A percentile compares a stretch with the other conserved stretches of the same genome.
Evolutionary conservation across 495 filamentous ascomycete species (phyloP).

Genomic region (Penicillium arizonense): DNA sequence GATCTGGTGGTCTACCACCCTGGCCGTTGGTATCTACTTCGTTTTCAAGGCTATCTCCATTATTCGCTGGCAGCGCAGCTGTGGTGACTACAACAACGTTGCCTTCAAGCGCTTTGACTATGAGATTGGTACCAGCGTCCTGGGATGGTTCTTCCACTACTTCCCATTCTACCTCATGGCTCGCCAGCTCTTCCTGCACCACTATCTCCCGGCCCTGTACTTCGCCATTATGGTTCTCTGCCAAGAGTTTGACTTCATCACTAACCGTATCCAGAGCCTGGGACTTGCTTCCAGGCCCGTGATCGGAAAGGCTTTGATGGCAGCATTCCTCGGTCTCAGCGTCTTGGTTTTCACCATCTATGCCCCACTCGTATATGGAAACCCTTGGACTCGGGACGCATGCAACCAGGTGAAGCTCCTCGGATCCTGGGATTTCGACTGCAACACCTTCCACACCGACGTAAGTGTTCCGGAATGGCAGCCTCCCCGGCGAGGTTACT

Average conservation of each 20-base stretch:
- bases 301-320: slow-evolving; percentile 67
- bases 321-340: slow-evolving; percentile 68
- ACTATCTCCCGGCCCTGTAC: slow-evolving; percentile 95
- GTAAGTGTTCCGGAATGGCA: slow-evolving; percentile 61
- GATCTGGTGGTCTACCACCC: slow-evolving; percentile 89
- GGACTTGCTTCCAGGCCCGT: slow-evolving; percentile 69
- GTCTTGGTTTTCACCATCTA: slow-evolving; percentile 80
- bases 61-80: slow-evolving; percentile 92
- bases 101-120: slow-evolving; percentile 97
- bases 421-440: slow-evolving; percentile 93
- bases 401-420: slow-evolving; percentile 88
- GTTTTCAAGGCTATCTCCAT: slow-evolving; percentile 84
- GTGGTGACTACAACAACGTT: slow-evolving; percentile 74
- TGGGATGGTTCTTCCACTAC: slow-evolving; percentile 96
- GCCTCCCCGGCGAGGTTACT: slow-evolving; percentile 33
- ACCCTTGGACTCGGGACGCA: slow-evolving; percentile 83
- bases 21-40: slow-evolving; percentile 74
- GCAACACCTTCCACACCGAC: slow-evolving; percentile 83
- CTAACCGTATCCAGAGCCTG: slow-evolving; percentile 62
- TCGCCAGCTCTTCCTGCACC: slow-evolving; percentile 94
- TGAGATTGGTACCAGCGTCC: slow-evolving; percentile 83
- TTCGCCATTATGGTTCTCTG: slow-evolving; percentile 88
- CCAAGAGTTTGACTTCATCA: slow-evolving; percentile 83
- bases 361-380: slow-evolving; percentile 88
- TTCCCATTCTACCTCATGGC: slow-evolving; percentile 98